Base-by-base conservation (phyloP, 306 rosid genomes). In the Rosa chinensis region DNA sequence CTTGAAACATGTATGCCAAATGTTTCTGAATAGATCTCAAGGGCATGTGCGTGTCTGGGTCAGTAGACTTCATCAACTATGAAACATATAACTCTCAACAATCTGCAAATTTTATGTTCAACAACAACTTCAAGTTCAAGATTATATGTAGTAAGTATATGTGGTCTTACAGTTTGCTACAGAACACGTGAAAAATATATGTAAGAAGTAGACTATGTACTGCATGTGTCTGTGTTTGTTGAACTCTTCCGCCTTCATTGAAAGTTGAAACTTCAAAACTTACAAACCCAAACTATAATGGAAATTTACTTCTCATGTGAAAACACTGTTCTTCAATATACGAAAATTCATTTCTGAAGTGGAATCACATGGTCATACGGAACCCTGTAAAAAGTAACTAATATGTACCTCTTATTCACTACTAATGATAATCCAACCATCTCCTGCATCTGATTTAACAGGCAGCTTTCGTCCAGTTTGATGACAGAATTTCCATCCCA, bases 351-450 rank as follows among this genome's bases (percentile, higher is more conserved):
- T 20, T 37, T 17, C 70, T 45, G 56, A 66, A 25, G 39, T 37
- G 67, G 58, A 71, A 68, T 47, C 10, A 68, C 55, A 20, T 35
- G 40, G 80, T 47, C 67, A 59, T 68, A 75, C n/a, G 8, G 44
- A 69, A 52, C 23, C 25, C 18, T 39, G 25, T 45, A 17, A 16
- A 45, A 58, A 43, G 62, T 75, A 68, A 44, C 43, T 1, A 37
- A 45, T 4, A 1, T 47, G 70, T 56, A 75, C 53, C 64, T 56
- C 35, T 25, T 58, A 43, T 53, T 55, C 45, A 6, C 23, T 73
- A 18, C 21, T 39, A 12, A 70, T 23, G 13, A 10, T 2, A n/a
- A 8, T 47, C 45, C 71, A n/a, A 59, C 25, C 12, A 47, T 48
- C 66, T 72, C 42, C 32, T 13, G 64, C 61, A 74, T 42, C 69